These are phyloP conservation scores for Arthrinium puccinioides DNA, from an alignment of 2,329 filamentous ascomycete genomes.

Conservation along the genomic window DNA sequence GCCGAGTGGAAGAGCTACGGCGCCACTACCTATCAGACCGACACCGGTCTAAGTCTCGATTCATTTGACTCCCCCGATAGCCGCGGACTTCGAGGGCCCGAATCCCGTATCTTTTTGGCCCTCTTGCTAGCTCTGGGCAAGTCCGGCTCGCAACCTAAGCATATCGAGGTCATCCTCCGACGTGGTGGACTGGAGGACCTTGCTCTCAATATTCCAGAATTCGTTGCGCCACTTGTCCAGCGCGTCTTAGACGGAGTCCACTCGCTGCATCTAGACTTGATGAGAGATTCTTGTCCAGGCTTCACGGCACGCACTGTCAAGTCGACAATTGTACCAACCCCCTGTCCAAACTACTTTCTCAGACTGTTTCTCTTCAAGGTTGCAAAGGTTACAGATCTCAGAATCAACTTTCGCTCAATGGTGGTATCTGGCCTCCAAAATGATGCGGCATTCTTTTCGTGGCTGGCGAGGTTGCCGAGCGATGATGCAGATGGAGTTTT, in stretches of 20 bases:
- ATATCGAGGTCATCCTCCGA: slow-evolving; percentile 41
- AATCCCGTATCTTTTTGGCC: slow-evolving; percentile 29
- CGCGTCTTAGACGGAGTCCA: slow-evolving; percentile 29
- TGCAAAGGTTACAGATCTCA: slow-evolving; percentile 40
- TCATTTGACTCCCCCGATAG: neutral
- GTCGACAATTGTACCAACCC: neutral
- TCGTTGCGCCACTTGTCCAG: slow-evolving; percentile 25
- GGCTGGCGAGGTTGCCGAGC: slow-evolving; percentile 21
- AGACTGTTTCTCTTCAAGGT: slow-evolving; percentile 30
- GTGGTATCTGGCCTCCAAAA: neutral
- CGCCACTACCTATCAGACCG: slow-evolving; percentile 25
- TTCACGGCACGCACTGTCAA: neutral
- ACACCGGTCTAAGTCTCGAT: slow-evolving; percentile 23
- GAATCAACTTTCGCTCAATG: slow-evolving; percentile 39
- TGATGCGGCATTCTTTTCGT: slow-evolving; percentile 27
- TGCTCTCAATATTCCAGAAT: slow-evolving; percentile 39
- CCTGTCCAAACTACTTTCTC: slow-evolving; percentile 11
- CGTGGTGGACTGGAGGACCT: slow-evolving; percentile 24
- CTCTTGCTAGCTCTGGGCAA: slow-evolving; percentile 35
- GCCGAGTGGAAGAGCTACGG: slow-evolving; percentile 50
- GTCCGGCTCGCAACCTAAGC: slow-evolving; percentile 27
- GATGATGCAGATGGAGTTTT: neutral
- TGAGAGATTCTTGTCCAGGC: neutral
- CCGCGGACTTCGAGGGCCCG: neutral
- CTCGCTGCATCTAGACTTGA: slow-evolving; percentile 8